Conservation (phyloP, 805 yeast genomes). For the Lipomyces chichibuensis region DNA sequence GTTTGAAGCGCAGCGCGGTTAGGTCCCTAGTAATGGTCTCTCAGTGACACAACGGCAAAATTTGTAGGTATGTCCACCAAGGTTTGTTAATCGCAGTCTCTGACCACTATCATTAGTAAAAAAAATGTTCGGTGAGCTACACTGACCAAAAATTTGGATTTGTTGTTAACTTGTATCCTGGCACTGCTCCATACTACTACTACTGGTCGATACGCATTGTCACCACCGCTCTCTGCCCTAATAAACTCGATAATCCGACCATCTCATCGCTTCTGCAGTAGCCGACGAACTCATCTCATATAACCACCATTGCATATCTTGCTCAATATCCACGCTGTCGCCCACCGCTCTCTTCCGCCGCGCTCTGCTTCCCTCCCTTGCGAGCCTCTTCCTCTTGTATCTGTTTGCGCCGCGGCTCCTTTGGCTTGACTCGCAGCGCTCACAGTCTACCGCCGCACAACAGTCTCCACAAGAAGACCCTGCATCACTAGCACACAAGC, state of each 20-base stretch:
- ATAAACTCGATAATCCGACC: background rate
- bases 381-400: constrained; percentile 7
- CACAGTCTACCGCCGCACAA: background rate
- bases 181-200: too few species aligned
- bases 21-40: too few species aligned
- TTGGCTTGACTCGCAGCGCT: background rate
- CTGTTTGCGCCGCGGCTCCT: background rate
- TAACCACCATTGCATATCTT: background rate
- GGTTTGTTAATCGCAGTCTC: too few species aligned
- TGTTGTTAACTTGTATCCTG: too few species aligned
- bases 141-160: too few species aligned
- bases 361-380: background rate
- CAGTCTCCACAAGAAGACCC: background rate
- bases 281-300: constrained; percentile 4
- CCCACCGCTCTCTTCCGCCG: background rate
- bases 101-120: too few species aligned
- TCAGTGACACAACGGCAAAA: too few species aligned
- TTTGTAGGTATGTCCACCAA: too few species aligned
- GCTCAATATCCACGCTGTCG: constrained; percentile 3
- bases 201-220: too few species aligned
- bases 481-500: background rate
- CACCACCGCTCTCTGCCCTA: background rate
- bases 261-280: background rate
- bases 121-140: too few species aligned
- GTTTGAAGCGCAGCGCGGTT: too few species aligned